These are phyloP conservation scores for Dactylellina parvicollis DNA, from an alignment of 2,329 filamentous ascomycete species.

Conservation along the genomic window DNA sequence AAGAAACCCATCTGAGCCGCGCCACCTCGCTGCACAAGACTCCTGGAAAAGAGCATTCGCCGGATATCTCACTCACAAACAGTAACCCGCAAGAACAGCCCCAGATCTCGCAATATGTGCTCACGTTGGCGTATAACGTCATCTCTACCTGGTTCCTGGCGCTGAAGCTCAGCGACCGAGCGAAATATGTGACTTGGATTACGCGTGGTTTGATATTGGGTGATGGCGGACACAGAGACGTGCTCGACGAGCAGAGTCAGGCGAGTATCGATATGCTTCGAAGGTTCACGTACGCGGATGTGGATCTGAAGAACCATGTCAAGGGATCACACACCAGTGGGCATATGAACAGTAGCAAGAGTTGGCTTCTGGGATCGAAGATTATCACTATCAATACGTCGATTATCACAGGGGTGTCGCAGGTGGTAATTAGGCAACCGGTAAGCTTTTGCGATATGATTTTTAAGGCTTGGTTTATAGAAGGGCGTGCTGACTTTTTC, in stretches of 20 bases:
- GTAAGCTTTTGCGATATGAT: slow-evolving; percentile 46
- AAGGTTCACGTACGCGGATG: slow-evolving; percentile 83
- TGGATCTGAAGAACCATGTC: slow-evolving; percentile 66
- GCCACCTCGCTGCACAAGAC: slow-evolving; percentile 56
- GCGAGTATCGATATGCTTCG: slow-evolving; percentile 97
- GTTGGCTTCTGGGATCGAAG: slow-evolving; percentile 67
- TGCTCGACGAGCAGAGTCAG: slow-evolving; percentile 88
- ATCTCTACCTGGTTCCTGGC: slow-evolving; percentile 98
- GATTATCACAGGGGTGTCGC: slow-evolving; percentile 64
- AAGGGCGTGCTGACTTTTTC: slow-evolving; percentile 24
- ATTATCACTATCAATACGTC: slow-evolving; percentile 66
- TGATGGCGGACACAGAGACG: slow-evolving; percentile 77
- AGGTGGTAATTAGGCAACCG: slow-evolving; percentile 63
- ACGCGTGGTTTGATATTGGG: slow-evolving; percentile 81
- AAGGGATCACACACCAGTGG: slow-evolving; percentile 62
- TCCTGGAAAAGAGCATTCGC: slow-evolving; percentile 31
- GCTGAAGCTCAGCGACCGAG: slow-evolving; percentile 82
- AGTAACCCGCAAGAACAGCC: slow-evolving; percentile 54
- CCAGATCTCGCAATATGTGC: slow-evolving; percentile 90
- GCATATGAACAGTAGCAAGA: slow-evolving; percentile 63
- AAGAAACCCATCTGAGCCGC: slow-evolving; percentile 61
- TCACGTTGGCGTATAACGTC: slow-evolving; percentile 91
- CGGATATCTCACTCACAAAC: slow-evolving; percentile 20
- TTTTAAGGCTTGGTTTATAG: background rate
- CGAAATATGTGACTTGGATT: slow-evolving; percentile 88